These are phyloP conservation scores for Bruguiera sexangula DNA, from an alignment of 345 rosid species.

Conservation along the genomic window DNA sequence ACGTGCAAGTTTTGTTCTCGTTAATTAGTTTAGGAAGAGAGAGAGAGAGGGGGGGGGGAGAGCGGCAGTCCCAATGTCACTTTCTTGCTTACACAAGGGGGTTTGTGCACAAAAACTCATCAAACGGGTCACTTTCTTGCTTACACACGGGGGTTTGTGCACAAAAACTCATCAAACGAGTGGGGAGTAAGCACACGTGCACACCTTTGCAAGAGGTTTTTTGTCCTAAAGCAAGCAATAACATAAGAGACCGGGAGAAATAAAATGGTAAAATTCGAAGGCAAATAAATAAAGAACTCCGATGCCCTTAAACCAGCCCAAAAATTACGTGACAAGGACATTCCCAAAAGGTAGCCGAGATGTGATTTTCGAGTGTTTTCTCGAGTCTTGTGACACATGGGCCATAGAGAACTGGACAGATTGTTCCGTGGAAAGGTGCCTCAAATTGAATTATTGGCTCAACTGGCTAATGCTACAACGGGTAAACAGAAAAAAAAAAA, in stretches of 20 bases:
- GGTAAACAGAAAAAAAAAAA: neutral
- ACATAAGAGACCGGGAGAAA: too few species aligned
- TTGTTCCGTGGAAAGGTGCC: too few species aligned
- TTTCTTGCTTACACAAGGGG: conserved; percentile 44
- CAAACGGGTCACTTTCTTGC: conserved; percentile 34
- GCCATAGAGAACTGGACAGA: neutral
- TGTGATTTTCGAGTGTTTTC: neutral
- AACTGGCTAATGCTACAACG: too few species aligned
- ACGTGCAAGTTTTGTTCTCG: conserved; percentile 3
- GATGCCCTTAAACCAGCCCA: neutral
- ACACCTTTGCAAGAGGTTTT: neutral
- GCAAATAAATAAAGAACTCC: neutral
- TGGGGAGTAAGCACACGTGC: conserved; percentile 58
- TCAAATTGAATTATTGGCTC: too few species aligned
- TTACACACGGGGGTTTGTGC: conserved; percentile 43
- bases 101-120: conserved; percentile 37
- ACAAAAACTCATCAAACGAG: conserved; percentile 32
- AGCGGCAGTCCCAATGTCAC: conserved; percentile 19
- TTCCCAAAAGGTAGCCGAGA: neutral
- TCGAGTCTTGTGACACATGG: neutral
- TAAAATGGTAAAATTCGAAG: neutral
- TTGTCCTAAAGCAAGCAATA: conserved; percentile 8
- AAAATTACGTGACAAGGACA: neutral
- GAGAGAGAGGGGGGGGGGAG: too few species aligned
- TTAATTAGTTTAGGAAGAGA: neutral